Base-by-base conservation (phyloP, 2,329 filamentous ascomycete species). In the Aaosphaeria pasadenensis region DNA sequence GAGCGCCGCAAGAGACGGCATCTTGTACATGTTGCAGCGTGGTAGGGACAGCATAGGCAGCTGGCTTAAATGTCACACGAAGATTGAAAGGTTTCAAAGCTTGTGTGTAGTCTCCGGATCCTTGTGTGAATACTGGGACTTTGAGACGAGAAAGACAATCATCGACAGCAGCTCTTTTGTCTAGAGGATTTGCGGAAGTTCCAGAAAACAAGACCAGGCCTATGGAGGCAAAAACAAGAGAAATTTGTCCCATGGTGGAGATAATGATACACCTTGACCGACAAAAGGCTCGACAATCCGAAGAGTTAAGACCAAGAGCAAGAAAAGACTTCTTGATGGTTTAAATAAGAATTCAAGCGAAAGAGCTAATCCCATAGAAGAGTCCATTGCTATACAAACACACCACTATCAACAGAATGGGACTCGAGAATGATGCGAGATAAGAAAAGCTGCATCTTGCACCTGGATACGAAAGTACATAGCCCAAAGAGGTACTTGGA, bases 1-100 rank as follows among this genome's bases (percentile, higher is more conserved):
- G 53, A 0, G 64, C 71, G 1, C 81, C 82, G 56, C 82, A 86
- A 44, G 77, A 76, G 35, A 86, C 73, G 7, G 81, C 77, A 11
- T 64, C 74, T 3, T 80, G 73, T 2, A 85, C 75, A 45, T 84
- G 76, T 6, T 76, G 57, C 2, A 75, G 68, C 0, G 67, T 78
- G 5, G 69, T 58, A 0, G 83, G 83, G 6, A 79, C 73, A 7
- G 81, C 73, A n/a, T 84, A 77, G 5, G 80, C 80, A 6, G 72
- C 66, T 1, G 82, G 82, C 1, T 64, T 73, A 45, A 64, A 60
- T 1, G 56, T 56, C 7, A 66, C 43, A 6, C 63, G 58, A 17
- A 58, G 42, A 35, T 66, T 66, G 57, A 62, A 67, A 6, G 63
- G 60, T 41, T 63, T 60, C 33, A 63, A 36, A 1, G 57, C 55